Evolutionary conservation across 331 rosid species (phyloP).

Genomic region (Prunus yedoensis): DNA sequence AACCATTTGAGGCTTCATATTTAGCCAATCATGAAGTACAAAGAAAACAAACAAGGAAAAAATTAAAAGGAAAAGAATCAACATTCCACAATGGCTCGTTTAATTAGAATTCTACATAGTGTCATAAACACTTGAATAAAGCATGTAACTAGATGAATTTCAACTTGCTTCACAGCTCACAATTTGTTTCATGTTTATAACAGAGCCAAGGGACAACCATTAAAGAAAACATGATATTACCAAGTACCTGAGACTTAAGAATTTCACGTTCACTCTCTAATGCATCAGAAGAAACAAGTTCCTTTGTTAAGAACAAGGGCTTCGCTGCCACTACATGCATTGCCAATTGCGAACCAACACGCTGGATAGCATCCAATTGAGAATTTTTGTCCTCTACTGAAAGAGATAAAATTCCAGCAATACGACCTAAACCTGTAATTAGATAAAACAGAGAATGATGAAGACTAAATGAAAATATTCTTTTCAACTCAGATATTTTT

Average conservation of each 20-base stretch:
- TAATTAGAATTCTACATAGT: background rate
- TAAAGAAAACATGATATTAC: slow-evolving; percentile 18
- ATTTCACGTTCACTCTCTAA: slow-evolving; percentile 76
- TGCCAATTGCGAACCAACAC: slow-evolving; percentile 85
- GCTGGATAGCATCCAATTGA: slow-evolving; percentile 61
- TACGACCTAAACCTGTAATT: slow-evolving; percentile 80
- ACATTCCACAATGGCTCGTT: background rate
- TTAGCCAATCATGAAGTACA: background rate
- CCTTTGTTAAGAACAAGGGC: slow-evolving; percentile 83
- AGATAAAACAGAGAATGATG: slow-evolving; percentile 5
- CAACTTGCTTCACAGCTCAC: background rate
- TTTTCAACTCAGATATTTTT: background rate
- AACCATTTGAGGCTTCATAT: background rate
- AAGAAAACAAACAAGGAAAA: background rate
- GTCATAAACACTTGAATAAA: background rate
- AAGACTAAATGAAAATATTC: slow-evolving; percentile 6
- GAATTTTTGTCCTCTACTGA: slow-evolving; percentile 59
- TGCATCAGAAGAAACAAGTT: slow-evolving; percentile 73
- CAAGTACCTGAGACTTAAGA: slow-evolving; percentile 85
- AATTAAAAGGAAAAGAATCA: background rate
- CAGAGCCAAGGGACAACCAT: background rate
- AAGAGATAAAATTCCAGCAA: slow-evolving; percentile 88
- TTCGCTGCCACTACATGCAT: slow-evolving; percentile 95
- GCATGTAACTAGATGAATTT: background rate
- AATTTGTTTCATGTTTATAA: background rate